A percentile compares a stretch with the other conserved stretches of the same genome.
These are phyloP conservation scores for Leptodontidium sp. DNA, from an alignment of 2,329 filamentous ascomycete species.

Conservation along the genomic window DNA sequence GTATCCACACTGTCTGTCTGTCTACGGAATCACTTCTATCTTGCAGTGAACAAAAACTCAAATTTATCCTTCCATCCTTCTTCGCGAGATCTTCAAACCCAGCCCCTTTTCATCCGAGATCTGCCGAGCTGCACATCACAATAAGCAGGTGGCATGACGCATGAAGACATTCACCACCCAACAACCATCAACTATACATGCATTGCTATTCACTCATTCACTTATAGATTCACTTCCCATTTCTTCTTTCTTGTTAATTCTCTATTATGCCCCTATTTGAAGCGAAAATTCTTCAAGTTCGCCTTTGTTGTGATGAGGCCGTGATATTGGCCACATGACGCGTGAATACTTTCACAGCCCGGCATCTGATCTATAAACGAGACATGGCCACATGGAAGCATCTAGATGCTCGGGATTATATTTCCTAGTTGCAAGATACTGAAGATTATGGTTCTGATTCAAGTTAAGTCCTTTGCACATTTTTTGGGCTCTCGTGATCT, in stretches of 20 bases:
- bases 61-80: neutral
- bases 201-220: too few relatives aligned
- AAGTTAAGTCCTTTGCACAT: too few relatives aligned
- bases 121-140: neutral
- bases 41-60: neutral
- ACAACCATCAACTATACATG: neutral
- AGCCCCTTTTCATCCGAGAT: constrained; percentile 7
- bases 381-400: neutral
- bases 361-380: neutral
- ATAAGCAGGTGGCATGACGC: neutral
- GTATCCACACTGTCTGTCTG: neutral
- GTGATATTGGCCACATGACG: constrained; percentile 2
- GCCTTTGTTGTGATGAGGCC: constrained; percentile 5
- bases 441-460: too few relatives aligned
- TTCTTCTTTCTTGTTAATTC: neutral
- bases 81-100: constrained; percentile 1
- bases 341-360: neutral
- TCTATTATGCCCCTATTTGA: neutral
- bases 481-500: too few relatives aligned
- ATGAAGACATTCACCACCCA: neutral
- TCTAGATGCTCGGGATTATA: too few relatives aligned
- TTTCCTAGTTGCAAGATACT: too few relatives aligned
- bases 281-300: neutral
- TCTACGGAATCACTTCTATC: neutral
- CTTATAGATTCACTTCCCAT: too few relatives aligned